Percentiles rank a stretch among this genome's conserved stretches.
These are phyloP conservation scores for Backusella sp. DNA, from an alignment of 192 early-diverging fungal species.

Conservation along the genomic window DNA sequence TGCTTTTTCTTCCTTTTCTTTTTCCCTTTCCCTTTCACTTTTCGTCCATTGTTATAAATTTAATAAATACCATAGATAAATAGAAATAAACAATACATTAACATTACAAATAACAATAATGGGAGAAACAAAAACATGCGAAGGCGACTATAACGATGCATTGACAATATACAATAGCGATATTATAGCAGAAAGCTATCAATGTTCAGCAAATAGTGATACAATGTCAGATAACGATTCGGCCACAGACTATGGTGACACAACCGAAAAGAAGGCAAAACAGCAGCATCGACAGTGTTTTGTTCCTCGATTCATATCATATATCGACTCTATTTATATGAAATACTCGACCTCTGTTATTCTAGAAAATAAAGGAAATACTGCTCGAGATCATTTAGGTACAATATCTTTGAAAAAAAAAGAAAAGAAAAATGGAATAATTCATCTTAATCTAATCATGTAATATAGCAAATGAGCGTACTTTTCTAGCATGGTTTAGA, in stretches of 20 bases:
- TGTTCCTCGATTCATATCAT: slow-evolving; percentile 1
- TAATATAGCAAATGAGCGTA: slow-evolving; percentile 67
- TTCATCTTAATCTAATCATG: neutral
- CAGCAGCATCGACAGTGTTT: neutral
- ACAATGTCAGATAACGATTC: slow-evolving; percentile 2
- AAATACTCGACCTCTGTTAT: slow-evolving; percentile 18
- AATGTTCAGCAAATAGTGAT: neutral
- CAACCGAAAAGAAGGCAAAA: neutral
- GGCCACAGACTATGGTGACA: neutral
- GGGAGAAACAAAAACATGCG: neutral
- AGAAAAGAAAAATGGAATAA: no score
- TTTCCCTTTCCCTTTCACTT: neutral
- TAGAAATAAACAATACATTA: neutral
- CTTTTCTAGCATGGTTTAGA: slow-evolving; percentile 74
- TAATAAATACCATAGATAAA: neutral
- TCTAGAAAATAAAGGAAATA: slow-evolving; percentile 72
- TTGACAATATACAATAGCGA: neutral
- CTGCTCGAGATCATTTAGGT: slow-evolving; percentile 75
- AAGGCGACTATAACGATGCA: neutral
- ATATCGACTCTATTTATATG: slow-evolving; percentile 5
- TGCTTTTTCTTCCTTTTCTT: neutral
- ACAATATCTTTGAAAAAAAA: neutral
- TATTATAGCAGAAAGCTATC: neutral
- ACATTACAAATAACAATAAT: neutral
- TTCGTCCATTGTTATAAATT: neutral